phyloP scores from a whole-genome alignment of 2,329 filamentous ascomycete genomes.

The Massarina eburnea region DNA sequence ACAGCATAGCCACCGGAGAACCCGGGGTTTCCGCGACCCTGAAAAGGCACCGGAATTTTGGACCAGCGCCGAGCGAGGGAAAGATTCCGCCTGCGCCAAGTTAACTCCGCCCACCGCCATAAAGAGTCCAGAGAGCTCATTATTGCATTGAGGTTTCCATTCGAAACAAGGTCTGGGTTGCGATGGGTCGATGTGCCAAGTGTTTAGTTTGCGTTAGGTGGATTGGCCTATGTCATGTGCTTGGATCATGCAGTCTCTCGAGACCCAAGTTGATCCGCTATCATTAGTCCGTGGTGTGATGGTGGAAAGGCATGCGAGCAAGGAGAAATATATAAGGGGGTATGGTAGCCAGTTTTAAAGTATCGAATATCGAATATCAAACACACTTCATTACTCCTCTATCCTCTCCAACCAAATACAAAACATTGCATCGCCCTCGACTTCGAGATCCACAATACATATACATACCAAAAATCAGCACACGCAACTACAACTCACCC shows the following conservation, averaged over 20 bases:
- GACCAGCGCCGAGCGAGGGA: no score
- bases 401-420: background rate
- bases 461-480: background rate
- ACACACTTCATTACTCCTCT: background rate
- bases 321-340: background rate
- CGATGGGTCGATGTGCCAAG: background rate
- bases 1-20: no score
- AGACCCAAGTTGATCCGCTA: background rate
- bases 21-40: no score
- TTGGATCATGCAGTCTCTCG: background rate
- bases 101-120: constrained; percentile 3
- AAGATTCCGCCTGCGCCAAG: constrained; percentile 4
- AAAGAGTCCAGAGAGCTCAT: background rate
- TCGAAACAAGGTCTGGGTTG: background rate
- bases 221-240: constrained; percentile 7
- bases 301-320: background rate
- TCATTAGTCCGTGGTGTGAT: background rate
- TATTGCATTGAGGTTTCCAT: background rate
- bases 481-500: background rate
- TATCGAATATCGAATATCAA: background rate
- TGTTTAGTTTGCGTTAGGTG: constrained; percentile 2
- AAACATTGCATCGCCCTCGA: background rate
- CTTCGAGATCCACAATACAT: no score
- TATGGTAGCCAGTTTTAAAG: no score
- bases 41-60: no score